Evolutionary conservation across 805 yeast genomes (phyloP), one percentile per base, ranked within the genome.

Genomic region (Saccharomycopsis javanensis): DNA sequence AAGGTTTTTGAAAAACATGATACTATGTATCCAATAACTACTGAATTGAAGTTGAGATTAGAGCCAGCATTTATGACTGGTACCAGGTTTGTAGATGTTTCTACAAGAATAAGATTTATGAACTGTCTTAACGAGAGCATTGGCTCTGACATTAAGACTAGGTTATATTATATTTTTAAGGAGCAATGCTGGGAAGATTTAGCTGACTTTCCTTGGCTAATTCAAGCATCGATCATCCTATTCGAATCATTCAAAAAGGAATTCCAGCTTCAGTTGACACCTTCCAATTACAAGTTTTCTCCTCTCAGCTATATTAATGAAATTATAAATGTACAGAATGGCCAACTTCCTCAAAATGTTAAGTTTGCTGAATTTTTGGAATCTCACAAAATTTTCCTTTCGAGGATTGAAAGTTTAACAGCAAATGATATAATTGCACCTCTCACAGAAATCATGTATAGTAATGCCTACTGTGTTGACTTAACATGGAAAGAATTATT

Each of bases 131-230:
- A 85, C 67, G 79, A 79, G 50, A 86, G 96, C 62, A 72, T 94
- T 60, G 97, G 91, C 60, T 78, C 75, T 54, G 90, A 87, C 62
- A 77, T 90, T 25, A 79, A 80, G 63, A 89, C 88, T 68, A 77
- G 99, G 58, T 73, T 94, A 35, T 82, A 85, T 62, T 95, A 95
- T 64, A 85, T 92, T 7, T 79, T 95, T n/a, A 75, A 92, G 38
- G 98, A 94, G 65, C 99, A 94, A 68, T 92, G 89, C 65, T 94
- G 99, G 99, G 99, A 94, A 67, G 86, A 80, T 62, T 73, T 94
- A 38, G 91, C 96, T 0, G 99, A 94, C 63, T 87, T 86, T 64
- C 87, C 90, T 46, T 94, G 99, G 99, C 71, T 92, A 60, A 89
- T 89, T 67, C 98, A 92, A 68, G 98, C 96, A 0, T 74, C 88